Conservation (phyloP, 805 yeast species). For the Dipodascopsis uninucleata region DNA sequence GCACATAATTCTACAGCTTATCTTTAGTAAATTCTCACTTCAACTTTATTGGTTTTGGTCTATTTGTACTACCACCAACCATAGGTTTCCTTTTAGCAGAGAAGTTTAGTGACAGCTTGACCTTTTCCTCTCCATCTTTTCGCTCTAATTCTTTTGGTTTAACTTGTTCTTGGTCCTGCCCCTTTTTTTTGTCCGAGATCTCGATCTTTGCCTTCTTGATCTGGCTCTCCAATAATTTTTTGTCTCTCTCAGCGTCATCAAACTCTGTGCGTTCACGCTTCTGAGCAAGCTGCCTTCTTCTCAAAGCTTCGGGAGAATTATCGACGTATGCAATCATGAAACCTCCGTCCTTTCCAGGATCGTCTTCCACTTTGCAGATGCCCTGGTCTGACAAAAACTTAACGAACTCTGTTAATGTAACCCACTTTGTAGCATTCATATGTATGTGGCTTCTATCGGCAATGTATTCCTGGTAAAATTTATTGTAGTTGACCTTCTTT, state of each 20-base stretch:
- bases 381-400: conserved; percentile 57
- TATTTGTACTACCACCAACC: not conserved
- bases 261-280: conserved; percentile 40
- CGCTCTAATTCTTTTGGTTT: conserved; percentile 16
- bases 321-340: conserved; percentile 53
- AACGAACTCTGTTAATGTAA: conserved; percentile 63
- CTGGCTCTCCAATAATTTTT: conserved; percentile 49
- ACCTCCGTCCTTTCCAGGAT: conserved; percentile 36
- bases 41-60: conserved; percentile 13
- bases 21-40: conserved; percentile 1
- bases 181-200: conserved; percentile 4
- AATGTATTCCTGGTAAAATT: conserved; percentile 86
- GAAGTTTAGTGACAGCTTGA: conserved; percentile 20
- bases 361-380: conserved; percentile 47
- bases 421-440: conserved; percentile 84
- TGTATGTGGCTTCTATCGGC: conserved; percentile 80
- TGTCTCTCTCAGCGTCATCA: conserved; percentile 47
- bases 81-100: conserved; percentile 3
- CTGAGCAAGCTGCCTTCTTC: conserved; percentile 40
- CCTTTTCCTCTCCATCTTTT: conserved; percentile 8
- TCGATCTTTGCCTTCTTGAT: conserved; percentile 44
- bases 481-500: conserved; percentile 72
- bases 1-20: no score
- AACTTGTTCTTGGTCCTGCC: not conserved
- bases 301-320: conserved; percentile 47